Evolutionary conservation across 2,329 filamentous ascomycete species (phyloP), one percentile per base, ranked within the genome.

Genomic region (Blastomyces emzantsi): DNA sequence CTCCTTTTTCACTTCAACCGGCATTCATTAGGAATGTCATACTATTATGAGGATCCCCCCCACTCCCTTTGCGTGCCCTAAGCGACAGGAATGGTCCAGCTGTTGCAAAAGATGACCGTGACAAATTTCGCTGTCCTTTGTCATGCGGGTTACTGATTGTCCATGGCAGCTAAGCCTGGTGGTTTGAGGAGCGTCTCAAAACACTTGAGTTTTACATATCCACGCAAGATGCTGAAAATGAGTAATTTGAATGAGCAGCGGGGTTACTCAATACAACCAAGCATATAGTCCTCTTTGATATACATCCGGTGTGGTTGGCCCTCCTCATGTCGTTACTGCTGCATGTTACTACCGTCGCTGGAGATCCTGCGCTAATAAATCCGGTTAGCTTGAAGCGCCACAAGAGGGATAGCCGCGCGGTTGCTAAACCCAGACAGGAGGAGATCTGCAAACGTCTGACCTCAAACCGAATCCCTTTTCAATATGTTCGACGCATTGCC

Each of bases 381-480:
- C 3, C 1, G 33, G 7, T 41, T 41, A 33, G 8, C 2, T n/a
- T 4, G 25, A 33, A 54, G 51, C 51, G 25, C 51, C 33, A 54
- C 17, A 25, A 25, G 22, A 25, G 22, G 7, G 13, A 7, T 33
- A 57, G 36, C 36, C 47, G 47, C 47, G 47, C 47, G 19, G 6
- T 2, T 9, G 55, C 11, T 57, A 41, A 57, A n/a, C 55, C 55
- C 55, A 22, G 25, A 36, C 30, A 19, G 30, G 55, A 19, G 30
- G 55, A 57, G 22, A 57, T 57, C 55, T 57, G 19, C 30, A 57
- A 41, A 33, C 55, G 55, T 41, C 33, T 5, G 22, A 39, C 55
- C 11, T 57, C 51, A 33, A 33, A 33, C 30, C 6, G 30, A 33
- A 33, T 33, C 30, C 30, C 28, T 30, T 33, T 17, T 54, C 8